These are phyloP conservation scores for Zygosaccharomyces pseudobailii DNA, from an alignment of 1,139 yeast genomes.

Conservation along the genomic window DNA sequence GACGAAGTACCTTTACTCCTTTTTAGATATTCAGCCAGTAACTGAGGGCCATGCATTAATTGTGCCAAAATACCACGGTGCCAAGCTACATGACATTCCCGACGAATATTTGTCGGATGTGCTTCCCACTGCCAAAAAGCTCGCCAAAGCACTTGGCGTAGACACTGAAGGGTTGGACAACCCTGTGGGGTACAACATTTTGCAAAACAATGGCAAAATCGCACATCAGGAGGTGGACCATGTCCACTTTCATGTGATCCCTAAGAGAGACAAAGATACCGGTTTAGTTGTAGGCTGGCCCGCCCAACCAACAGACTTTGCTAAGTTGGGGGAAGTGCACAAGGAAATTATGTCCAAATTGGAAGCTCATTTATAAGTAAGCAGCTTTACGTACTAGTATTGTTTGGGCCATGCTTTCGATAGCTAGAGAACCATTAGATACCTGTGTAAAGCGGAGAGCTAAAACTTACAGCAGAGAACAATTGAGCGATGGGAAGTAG, in stretches of 20 bases:
- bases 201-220: conserved; percentile 88
- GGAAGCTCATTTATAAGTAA: conserved; percentile 23
- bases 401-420: neutral
- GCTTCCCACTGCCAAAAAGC: conserved; percentile 79
- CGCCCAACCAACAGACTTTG: conserved; percentile 66
- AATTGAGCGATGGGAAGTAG: no score
- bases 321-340: conserved; percentile 62
- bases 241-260: conserved; percentile 94
- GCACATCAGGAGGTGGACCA: conserved; percentile 95
- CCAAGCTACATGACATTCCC: conserved; percentile 81
- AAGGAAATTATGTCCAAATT: conserved; percentile 54
- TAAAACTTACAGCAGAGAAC: no score
- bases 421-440: neutral
- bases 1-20: conserved; percentile 73
- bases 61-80: conserved; percentile 90
- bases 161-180: conserved; percentile 65
- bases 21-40: conserved; percentile 87
- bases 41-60: conserved; percentile 81
- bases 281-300: conserved; percentile 95
- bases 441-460: neutral
- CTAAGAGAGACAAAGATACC: conserved; percentile 63
- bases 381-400: neutral
- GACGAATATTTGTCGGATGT: conserved; percentile 82
- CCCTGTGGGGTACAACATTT: conserved; percentile 70
- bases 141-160: conserved; percentile 65